A percentile compares a stretch with the other conserved stretches of the same genome.
Conservation (phyloP, 2,329 filamentous ascomycete genomes). For the Diaporthe sp. region DNA sequence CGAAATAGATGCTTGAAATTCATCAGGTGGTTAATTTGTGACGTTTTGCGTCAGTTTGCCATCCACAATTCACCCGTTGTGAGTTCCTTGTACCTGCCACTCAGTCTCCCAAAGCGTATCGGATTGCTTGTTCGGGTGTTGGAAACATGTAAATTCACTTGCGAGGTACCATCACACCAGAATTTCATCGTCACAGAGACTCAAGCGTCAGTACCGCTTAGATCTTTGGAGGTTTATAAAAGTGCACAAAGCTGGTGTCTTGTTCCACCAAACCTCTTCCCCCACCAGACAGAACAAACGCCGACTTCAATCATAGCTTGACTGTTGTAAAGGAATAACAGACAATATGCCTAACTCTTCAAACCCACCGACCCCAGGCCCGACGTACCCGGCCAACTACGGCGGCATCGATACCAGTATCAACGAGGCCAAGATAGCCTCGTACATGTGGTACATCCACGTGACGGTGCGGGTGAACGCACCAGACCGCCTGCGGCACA, state of each 20-base stretch:
- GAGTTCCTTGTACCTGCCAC: not conserved
- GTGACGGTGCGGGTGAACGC: constrained; percentile 29
- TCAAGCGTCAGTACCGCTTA: not conserved
- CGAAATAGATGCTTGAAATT: not conserved
- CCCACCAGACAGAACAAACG: not conserved
- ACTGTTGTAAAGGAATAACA: not conserved
- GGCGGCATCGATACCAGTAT: not conserved
- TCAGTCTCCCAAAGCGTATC: not conserved
- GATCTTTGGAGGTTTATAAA: not conserved
- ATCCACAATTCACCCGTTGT: not conserved
- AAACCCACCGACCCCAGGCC: not conserved
- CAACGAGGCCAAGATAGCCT: not conserved
- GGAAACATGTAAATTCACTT: not conserved
- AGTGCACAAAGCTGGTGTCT: not conserved
- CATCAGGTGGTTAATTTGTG: not conserved
- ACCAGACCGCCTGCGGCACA: constrained; percentile 24
- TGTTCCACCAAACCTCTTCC: not conserved
- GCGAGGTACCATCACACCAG: not conserved
- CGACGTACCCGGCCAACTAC: not conserved
- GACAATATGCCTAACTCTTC: not conserved
- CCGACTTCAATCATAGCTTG: not conserved
- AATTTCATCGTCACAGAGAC: not conserved
- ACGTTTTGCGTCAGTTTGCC: not conserved
- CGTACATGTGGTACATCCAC: constrained; percentile 35
- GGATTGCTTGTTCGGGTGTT: not conserved